Base-by-base conservation (phyloP, 495 filamentous ascomycete species). In the Lasiosphaeria ovina region DNA sequence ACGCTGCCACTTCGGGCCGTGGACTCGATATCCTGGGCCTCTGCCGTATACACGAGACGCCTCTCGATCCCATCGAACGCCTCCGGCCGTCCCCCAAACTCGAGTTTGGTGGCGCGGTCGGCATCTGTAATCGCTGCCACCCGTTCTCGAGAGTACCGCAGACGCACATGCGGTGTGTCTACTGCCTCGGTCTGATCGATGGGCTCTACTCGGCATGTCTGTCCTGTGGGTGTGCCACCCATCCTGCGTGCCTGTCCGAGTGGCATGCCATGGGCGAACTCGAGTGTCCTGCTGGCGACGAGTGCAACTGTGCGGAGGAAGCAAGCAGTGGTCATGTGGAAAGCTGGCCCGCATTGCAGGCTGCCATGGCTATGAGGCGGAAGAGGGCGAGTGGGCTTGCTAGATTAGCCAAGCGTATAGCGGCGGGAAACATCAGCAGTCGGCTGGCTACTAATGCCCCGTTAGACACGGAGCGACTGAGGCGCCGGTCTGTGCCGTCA, bases 21-120 rank as follows among this genome's bases (percentile, higher is more conserved):
- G 84, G 83, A 12, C 77, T 86, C 16, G 83, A 87, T 59, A 77
- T 87, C 16, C 83, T 77, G 0, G 85, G 84, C 14, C 78, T 85
- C 42, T 88, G 85, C 58, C 77, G 76, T 58, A 74, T 82, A 35
- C 84, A 85, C 63, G 83, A 83, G 63, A 77, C 63, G 6, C 79
- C 80, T 35, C 74, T 84, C 2, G 77, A 83, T 54, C 82, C 82
- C 0, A 69, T 80, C 34, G 69, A 77, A 47, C 24, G 24, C 24
- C 24, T 76, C 77, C 45, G 67, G 67, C 6, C 66, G 75, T 48
- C 62, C 48, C 4, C 58, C 60, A 54, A 64, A 66, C 55, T 57
- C 11, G 57, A 55, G 35, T 66, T 73, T 8, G 77, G 77, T 9
- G 81, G 83, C 35, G 82, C 82, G 6, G 76, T 79, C 14, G 83